Evolutionary conservation across 1,139 yeast species (phyloP).

Genomic region (Suhomyces guaymorum): DNA sequence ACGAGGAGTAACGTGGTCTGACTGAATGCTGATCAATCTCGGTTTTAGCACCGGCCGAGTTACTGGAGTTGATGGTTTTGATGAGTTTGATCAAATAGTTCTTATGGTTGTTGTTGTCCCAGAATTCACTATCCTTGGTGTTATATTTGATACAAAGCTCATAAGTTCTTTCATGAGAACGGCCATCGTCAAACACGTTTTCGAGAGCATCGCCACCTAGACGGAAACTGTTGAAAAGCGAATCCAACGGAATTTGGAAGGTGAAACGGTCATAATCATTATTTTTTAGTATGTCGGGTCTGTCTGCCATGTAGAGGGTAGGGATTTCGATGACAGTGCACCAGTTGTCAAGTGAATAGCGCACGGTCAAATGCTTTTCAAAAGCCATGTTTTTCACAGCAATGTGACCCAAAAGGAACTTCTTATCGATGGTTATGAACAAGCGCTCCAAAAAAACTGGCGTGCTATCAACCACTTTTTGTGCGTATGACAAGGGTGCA

Average conservation of each 20-base stretch:
- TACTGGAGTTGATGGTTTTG: conserved; percentile 18
- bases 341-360: conserved; percentile 76
- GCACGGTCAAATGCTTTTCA: conserved; percentile 60
- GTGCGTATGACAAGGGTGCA: conserved; percentile 39
- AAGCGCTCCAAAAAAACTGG: conserved; percentile 67
- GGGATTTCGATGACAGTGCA: conserved; percentile 67
- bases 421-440: conserved; percentile 57
- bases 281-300: conserved; percentile 51
- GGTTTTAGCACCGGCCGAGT: not conserved
- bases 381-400: conserved; percentile 72
- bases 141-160: conserved; percentile 62
- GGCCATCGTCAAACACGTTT: conserved; percentile 2
- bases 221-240: conserved; percentile 34
- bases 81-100: conserved; percentile 61
- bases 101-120: conserved; percentile 71
- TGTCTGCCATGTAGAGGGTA: conserved; percentile 62
- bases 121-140: conserved; percentile 53
- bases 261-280: conserved; percentile 59
- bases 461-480: conserved; percentile 35
- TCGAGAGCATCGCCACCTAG: conserved; percentile 10
- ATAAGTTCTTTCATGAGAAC: conserved; percentile 26
- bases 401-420: conserved; percentile 64
- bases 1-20: conserved; percentile 43
- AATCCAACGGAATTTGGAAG: conserved; percentile 53
- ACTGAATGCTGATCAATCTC: conserved; percentile 19